Evolutionary conservation across 2,329 filamentous ascomycete species (phyloP).

Genomic region (Penicillium sp.): DNA sequence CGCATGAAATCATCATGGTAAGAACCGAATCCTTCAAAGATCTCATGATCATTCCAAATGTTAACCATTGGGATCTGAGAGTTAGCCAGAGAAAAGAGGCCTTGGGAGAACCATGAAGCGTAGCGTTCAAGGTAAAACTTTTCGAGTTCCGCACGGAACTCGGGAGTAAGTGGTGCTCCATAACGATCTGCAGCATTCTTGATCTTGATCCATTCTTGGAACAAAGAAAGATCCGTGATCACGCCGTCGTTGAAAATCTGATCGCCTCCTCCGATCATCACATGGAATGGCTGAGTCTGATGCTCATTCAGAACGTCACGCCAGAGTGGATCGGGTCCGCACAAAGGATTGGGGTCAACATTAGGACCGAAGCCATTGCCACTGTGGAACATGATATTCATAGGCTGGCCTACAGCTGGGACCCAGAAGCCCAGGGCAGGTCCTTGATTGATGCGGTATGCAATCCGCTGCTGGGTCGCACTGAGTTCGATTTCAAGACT

Average conservation of each 20-base stretch:
- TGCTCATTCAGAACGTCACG: constrained; percentile 92
- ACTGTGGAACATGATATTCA: constrained; percentile 99
- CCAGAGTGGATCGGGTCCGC: constrained; percentile 95
- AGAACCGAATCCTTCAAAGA: constrained; percentile 88
- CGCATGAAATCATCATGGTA: constrained; percentile 92
- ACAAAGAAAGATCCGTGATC: constrained; percentile 71
- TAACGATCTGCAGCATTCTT: constrained; percentile 80
- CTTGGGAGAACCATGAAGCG: constrained; percentile 93
- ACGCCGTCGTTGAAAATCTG: constrained; percentile 95
- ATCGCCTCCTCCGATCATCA: constrained; percentile 96
- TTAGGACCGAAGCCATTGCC: constrained; percentile 92
- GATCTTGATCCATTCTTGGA: constrained; percentile 81
- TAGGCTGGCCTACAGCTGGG: constrained; percentile 75
- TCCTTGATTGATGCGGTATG: constrained; percentile 92
- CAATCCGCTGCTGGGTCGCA: constrained; percentile 77
- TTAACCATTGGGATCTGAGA: constrained; percentile 98
- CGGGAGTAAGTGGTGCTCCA: constrained; percentile 71
- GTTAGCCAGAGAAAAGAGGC: constrained; percentile 87
- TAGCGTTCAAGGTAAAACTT: constrained; percentile 86
- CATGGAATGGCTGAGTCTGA: constrained; percentile 89
- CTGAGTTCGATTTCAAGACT: constrained; percentile 89
- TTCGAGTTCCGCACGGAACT: constrained; percentile 88
- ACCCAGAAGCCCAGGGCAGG: constrained; percentile 94
- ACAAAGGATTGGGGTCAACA: constrained; percentile 76
- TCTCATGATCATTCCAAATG: constrained; percentile 94